These are phyloP conservation scores for Podila minutissima DNA, from an alignment of 192 early-diverging fungal species.

Conservation along the genomic window DNA sequence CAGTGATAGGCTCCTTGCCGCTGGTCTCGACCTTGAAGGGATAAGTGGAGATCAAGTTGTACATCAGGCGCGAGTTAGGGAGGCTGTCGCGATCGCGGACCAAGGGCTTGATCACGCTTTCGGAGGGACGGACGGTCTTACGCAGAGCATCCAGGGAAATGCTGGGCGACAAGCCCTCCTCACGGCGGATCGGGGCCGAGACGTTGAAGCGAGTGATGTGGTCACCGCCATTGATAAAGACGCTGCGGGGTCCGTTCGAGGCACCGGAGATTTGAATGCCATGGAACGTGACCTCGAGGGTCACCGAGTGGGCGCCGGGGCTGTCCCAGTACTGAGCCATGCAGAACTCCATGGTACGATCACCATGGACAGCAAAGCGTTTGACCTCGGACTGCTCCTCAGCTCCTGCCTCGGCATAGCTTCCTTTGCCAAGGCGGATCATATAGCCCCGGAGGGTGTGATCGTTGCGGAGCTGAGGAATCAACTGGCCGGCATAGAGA, in stretches of 20 bases:
- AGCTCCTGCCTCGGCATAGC: conserved; percentile 67
- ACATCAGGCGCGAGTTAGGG: conserved; percentile 71
- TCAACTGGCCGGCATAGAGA: conserved; percentile 69
- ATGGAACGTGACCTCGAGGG: conserved; percentile 81
- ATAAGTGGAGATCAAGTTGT: conserved; percentile 83
- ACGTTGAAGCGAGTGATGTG: conserved; percentile 80
- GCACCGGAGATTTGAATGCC: conserved; percentile 69
- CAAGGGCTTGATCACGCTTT: conserved; percentile 70
- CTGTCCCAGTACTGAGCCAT: conserved; percentile 93
- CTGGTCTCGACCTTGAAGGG: conserved; percentile 66
- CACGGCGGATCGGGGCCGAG: conserved; percentile 72
- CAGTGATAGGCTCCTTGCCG: conserved; percentile 58
- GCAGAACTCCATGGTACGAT: conserved; percentile 79
- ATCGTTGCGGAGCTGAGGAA: conserved; percentile 73
- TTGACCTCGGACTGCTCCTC: conserved; percentile 64
- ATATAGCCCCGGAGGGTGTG: conserved; percentile 66
- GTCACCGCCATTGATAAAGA: conserved; percentile 51
- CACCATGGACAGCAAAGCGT: conserved; percentile 70
- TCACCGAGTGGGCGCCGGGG: conserved; percentile 73
- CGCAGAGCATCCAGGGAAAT: conserved; percentile 70
- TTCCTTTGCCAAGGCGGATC: conserved; percentile 67
- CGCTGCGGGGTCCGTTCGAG: conserved; percentile 48
- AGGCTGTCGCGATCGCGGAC: conserved; percentile 78
- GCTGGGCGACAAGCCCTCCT: conserved; percentile 69
- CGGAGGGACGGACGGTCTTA: conserved; percentile 71